Conservation (phyloP, 1,139 yeast species). For the Kodamaea anthophila region DNA sequence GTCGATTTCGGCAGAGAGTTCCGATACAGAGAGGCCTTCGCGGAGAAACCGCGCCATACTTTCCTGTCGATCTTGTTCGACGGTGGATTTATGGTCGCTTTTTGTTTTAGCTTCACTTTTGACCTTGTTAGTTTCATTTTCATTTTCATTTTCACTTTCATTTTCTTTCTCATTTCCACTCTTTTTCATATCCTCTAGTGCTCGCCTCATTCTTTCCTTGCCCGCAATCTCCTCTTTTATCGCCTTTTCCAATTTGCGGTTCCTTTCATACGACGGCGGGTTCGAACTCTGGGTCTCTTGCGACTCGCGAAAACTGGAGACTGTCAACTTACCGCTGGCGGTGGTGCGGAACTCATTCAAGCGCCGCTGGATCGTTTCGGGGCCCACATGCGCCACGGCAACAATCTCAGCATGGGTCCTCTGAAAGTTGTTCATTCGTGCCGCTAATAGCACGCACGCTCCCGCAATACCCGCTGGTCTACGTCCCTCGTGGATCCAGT, state of each 20-base stretch:
- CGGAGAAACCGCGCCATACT: slow-evolving; percentile 1
- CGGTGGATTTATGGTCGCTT: background rate
- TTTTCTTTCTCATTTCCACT: slow-evolving; percentile 5
- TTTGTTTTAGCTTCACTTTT: background rate
- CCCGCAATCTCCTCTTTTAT: slow-evolving; percentile 21
- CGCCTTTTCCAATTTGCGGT: slow-evolving; percentile 30
- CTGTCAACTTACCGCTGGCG: slow-evolving; percentile 64
- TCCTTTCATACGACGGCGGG: slow-evolving; percentile 78
- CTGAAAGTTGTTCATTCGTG: slow-evolving; percentile 91
- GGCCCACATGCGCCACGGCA: slow-evolving; percentile 92
- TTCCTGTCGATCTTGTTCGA: slow-evolving; percentile 1
- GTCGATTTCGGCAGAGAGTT: slow-evolving; percentile 16
- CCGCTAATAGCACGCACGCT: slow-evolving; percentile 87
- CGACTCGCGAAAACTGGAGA: slow-evolving; percentile 59
- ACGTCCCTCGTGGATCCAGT: slow-evolving; percentile 95
- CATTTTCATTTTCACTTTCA: slow-evolving; percentile 16
- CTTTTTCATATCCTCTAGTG: slow-evolving; percentile 25
- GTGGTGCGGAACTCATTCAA: slow-evolving; percentile 83
- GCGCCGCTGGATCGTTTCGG: slow-evolving; percentile 85
- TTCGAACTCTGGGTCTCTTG: slow-evolving; percentile 43
- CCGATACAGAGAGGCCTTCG: slow-evolving; percentile 13
- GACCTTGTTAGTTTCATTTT: background rate
- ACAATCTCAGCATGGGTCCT: slow-evolving; percentile 92
- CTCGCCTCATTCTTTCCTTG: slow-evolving; percentile 32
- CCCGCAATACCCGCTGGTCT: slow-evolving; percentile 99